phyloP scores from a whole-genome alignment of 768 basidiomycete species.

The Pisolithus orientalis region DNA sequence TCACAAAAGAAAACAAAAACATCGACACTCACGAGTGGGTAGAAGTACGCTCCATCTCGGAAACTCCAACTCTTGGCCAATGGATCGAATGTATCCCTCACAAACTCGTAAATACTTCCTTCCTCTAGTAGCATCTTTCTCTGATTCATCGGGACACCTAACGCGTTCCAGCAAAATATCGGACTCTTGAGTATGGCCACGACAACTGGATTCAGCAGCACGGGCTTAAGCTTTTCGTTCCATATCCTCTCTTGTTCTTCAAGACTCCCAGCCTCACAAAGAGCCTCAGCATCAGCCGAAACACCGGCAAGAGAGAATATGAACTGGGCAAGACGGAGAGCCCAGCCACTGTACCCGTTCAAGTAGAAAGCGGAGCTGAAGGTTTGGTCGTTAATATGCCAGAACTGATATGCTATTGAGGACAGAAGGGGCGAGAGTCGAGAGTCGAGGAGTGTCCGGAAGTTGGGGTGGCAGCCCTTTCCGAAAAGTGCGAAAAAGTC shows the following conservation, averaged over 20 bases:
- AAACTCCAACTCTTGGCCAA: slow-evolving; percentile 41
- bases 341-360: slow-evolving; percentile 62
- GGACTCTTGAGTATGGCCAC: slow-evolving; percentile 42
- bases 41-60: slow-evolving; percentile 63
- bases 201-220: slow-evolving; percentile 54
- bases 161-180: slow-evolving; percentile 65
- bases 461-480: slow-evolving; percentile 50
- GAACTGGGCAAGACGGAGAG: slow-evolving; percentile 53
- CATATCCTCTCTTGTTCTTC: slow-evolving; percentile 60
- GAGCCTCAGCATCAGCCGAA: slow-evolving; percentile 42
- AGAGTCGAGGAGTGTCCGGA: slow-evolving; percentile 53
- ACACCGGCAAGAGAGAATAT: slow-evolving; percentile 59
- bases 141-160: slow-evolving; percentile 72
- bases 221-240: slow-evolving; percentile 51
- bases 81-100: slow-evolving; percentile 47
- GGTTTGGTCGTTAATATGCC: slow-evolving; percentile 53
- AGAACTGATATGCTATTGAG: slow-evolving; percentile 70
- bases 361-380: slow-evolving; percentile 55
- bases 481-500: slow-evolving; percentile 69
- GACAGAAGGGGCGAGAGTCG: slow-evolving; percentile 63
- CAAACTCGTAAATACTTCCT: slow-evolving; percentile 42
- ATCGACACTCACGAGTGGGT: slow-evolving; percentile 39
- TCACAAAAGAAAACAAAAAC: slow-evolving; percentile 1
- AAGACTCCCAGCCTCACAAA: slow-evolving; percentile 50
- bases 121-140: slow-evolving; percentile 52